A percentile compares a stretch with the other conserved stretches of the same genome.
phyloP scores from a whole-genome alignment of 495 filamentous ascomycete genomes.

The Parathielavia hyrcaniae region DNA sequence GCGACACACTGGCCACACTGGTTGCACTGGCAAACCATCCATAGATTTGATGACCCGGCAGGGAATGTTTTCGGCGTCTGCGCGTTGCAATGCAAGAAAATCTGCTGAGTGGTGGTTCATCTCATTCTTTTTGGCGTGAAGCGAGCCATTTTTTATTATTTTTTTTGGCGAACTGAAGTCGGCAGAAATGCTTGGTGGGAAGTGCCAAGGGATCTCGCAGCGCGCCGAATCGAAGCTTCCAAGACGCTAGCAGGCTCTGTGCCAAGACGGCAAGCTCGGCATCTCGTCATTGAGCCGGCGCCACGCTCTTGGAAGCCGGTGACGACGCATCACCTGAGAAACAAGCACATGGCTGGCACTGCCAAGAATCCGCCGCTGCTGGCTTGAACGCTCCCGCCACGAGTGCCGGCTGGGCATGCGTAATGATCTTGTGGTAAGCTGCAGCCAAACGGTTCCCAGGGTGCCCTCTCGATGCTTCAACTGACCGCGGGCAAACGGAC shows the following conservation, averaged over 20 bases:
- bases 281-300: background rate
- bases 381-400: background rate
- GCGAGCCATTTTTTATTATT: background rate
- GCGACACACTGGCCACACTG: background rate
- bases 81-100: too few relatives aligned
- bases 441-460: background rate
- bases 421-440: slow-evolving; percentile 1
- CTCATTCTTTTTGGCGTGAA: background rate
- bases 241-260: slow-evolving; percentile 9
- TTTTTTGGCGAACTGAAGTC: background rate
- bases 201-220: slow-evolving; percentile 1
- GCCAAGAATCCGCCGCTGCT: background rate
- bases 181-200: background rate
- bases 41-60: background rate
- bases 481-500: slow-evolving; percentile 9
- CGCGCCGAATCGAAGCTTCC: slow-evolving; percentile 7
- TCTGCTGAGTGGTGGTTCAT: background rate
- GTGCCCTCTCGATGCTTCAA: background rate
- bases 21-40: background rate
- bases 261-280: slow-evolving; percentile 15
- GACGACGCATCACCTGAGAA: background rate
- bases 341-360: slow-evolving; percentile 9
- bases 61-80: background rate
- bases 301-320: slow-evolving; percentile 6
- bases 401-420: slow-evolving; percentile 17